A percentile compares a stretch with the other conserved stretches of the same genome.
Evolutionary conservation across 1,284 basidiomycete species (phyloP).

Genomic region (Trametes hirsuta): DNA sequence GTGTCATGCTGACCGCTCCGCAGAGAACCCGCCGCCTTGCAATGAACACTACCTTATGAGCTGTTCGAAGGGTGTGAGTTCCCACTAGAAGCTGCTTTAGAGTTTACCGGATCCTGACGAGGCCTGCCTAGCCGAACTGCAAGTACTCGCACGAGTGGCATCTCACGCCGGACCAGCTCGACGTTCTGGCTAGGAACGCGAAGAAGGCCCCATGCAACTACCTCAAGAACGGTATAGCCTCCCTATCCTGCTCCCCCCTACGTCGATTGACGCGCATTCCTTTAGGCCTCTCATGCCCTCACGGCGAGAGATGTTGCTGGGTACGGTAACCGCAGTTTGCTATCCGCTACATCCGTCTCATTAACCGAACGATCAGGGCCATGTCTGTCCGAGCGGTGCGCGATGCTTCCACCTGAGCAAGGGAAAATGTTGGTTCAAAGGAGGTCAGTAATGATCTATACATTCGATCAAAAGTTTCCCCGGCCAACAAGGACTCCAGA

Average conservation of each 20-base stretch:
- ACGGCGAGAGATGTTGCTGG: slow-evolving; percentile 73
- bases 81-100: background rate
- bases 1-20: slow-evolving; percentile 16
- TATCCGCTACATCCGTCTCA: background rate
- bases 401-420: slow-evolving; percentile 46
- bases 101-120: background rate
- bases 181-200: slow-evolving; percentile 65
- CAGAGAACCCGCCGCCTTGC: slow-evolving; percentile 77
- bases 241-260: no score
- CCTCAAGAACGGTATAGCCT: slow-evolving; percentile 65
- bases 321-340: slow-evolving; percentile 18
- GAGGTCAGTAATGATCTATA: slow-evolving; percentile 49
- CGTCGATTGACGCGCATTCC: background rate
- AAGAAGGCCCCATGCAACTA: slow-evolving; percentile 84
- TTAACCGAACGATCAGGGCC: slow-evolving; percentile 48
- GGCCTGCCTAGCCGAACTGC: slow-evolving; percentile 44
- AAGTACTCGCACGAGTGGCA: slow-evolving; percentile 81
- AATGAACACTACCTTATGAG: slow-evolving; percentile 80
- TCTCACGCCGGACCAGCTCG: slow-evolving; percentile 68
- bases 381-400: slow-evolving; percentile 77
- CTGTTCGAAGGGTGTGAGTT: slow-evolving; percentile 74
- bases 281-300: slow-evolving; percentile 68
- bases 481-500: slow-evolving; percentile 14
- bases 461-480: background rate
- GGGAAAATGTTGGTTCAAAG: slow-evolving; percentile 85